Conservation (phyloP, 1,284 basidiomycete genomes). For the Boletus hoseneyae region DNA sequence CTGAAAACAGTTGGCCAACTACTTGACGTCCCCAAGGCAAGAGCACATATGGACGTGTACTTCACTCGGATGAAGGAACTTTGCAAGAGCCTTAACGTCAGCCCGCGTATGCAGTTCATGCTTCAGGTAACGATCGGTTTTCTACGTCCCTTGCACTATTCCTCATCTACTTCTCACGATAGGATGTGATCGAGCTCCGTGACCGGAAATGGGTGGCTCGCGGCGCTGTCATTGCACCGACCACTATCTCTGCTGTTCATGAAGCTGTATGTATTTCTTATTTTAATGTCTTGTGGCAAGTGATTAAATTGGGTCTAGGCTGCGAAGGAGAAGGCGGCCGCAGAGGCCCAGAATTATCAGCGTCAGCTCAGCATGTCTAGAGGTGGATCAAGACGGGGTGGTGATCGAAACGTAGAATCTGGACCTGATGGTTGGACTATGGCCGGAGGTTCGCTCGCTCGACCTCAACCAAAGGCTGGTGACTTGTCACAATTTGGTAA, state of each 20-base stretch:
- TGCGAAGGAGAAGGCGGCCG: conserved; percentile 64
- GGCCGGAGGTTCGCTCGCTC: conserved; percentile 55
- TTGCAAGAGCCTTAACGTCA: conserved; percentile 69
- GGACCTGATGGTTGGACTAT: conserved; percentile 87
- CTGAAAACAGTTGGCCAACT: conserved; percentile 84
- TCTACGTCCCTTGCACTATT: conserved; percentile 7
- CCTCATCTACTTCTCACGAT: conserved; percentile 7
- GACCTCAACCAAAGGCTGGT: conserved; percentile 74
- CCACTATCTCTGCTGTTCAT: conserved; percentile 88
- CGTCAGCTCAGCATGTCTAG: conserved; percentile 60
- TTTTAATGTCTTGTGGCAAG: conserved; percentile 4
- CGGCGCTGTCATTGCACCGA: conserved; percentile 73
- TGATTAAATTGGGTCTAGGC: conserved; percentile 41
- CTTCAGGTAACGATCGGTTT: conserved; percentile 62
- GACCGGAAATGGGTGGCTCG: conserved; percentile 79
- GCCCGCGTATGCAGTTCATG: conserved; percentile 93
- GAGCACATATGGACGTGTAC: conserved; percentile 88
- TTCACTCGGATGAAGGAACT: conserved; percentile 88
- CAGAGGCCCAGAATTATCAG: conserved; percentile 59
- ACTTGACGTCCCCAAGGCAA: conserved; percentile 79
- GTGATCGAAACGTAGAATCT: conserved; percentile 55
- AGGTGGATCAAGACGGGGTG: conserved; percentile 87
- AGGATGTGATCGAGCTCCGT: conserved; percentile 91
- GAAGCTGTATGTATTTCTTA: conserved; percentile 59
- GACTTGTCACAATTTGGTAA: conserved; percentile 89